Conservation (phyloP, 176 grass and related monocot genomes). For the Oryza longistaminata region DNA sequence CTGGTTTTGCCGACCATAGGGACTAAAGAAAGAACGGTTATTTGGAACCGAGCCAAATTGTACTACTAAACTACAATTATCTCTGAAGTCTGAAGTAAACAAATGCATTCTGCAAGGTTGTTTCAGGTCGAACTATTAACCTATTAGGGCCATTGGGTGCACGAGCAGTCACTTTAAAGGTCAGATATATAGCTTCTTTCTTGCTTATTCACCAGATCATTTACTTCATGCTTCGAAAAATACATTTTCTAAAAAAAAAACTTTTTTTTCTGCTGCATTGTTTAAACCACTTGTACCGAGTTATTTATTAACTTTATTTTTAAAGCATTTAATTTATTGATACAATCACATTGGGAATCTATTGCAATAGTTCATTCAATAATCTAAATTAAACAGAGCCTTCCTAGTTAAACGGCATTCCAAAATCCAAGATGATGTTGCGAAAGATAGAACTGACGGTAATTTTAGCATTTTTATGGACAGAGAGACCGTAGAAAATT, state of each 20-base stretch:
- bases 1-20: constrained; percentile 3
- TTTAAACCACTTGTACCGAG: no score
- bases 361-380: no score
- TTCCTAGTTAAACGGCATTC: neutral
- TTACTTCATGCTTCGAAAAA: no score
- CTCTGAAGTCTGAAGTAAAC: constrained; percentile 1
- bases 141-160: neutral
- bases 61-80: constrained; percentile 14
- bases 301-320: no score
- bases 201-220: no score
- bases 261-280: no score
- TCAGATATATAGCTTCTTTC: neutral
- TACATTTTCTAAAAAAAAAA: no score
- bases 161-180: neutral
- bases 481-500: no score
- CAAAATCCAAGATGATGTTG: neutral
- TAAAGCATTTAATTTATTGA: no score
- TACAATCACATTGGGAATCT: no score
- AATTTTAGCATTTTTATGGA: neutral
- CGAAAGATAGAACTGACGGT: neutral
- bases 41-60: constrained; percentile 29
- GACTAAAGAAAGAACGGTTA: constrained; percentile 16
- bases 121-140: constrained; percentile 6
- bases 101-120: neutral
- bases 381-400: no score